Percentiles rank a stretch among this genome's conserved stretches.
Evolutionary conservation across 2,329 filamentous ascomycete genomes (phyloP).

Genomic region (Apiospora sp.): DNA sequence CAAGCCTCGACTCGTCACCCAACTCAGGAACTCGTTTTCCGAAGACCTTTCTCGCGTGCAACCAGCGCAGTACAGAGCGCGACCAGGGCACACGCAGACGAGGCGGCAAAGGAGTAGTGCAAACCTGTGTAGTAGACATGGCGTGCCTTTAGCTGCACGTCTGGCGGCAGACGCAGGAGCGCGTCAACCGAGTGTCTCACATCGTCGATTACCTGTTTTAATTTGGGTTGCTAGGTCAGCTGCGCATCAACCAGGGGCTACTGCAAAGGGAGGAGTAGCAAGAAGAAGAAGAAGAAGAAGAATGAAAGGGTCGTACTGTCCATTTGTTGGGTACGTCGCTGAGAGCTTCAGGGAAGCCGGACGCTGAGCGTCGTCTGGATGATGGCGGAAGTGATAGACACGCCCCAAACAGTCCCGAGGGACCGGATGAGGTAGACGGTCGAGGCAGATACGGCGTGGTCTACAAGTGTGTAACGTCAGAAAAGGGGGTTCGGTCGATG

Average conservation of each 20-base stretch:
- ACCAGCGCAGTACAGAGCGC: slow-evolving; percentile 58
- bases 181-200: slow-evolving; percentile 68
- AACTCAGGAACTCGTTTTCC: slow-evolving; percentile 37
- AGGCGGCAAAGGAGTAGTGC: slow-evolving; percentile 62
- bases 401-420: slow-evolving; percentile 69
- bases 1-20: not conserved
- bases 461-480: slow-evolving; percentile 45
- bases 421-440: slow-evolving; percentile 71
- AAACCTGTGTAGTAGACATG: slow-evolving; percentile 68
- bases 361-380: slow-evolving; percentile 67
- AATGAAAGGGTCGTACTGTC: slow-evolving; percentile 54
- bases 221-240: not conserved
- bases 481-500: not conserved
- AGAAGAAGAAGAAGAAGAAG: slow-evolving; percentile 27
- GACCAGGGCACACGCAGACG: slow-evolving; percentile 58
- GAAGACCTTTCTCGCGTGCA: slow-evolving; percentile 45
- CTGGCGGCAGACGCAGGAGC: slow-evolving; percentile 61
- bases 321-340: slow-evolving; percentile 64
- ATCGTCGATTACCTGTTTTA: slow-evolving; percentile 64
- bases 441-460: slow-evolving; percentile 69
- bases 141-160: slow-evolving; percentile 63
- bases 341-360: slow-evolving; percentile 60
- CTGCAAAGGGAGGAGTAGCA: slow-evolving; percentile 30
- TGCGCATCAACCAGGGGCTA: slow-evolving; percentile 35
- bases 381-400: slow-evolving; percentile 68